Evolutionary conservation across 2,329 filamentous ascomycete genomes (phyloP), one percentile per base, ranked within the genome.

Genomic region (Harringtonia lauricola): DNA sequence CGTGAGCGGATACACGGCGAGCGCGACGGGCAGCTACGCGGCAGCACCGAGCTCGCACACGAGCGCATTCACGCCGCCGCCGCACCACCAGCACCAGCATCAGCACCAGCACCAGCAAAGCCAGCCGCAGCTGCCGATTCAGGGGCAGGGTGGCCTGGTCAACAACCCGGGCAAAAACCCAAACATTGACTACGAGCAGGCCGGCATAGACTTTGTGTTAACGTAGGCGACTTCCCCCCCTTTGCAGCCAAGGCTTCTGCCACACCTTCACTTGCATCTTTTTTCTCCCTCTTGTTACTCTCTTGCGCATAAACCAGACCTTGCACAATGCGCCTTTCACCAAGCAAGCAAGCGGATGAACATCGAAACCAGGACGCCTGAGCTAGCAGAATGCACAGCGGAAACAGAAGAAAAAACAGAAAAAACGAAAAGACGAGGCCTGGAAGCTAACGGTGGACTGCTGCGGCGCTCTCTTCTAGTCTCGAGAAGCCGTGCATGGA

Each of bases 401-500:
- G 24, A 26, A 10, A 19, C 18, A 15, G 26, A 30, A 41, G 19
- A 9, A 14, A 29, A 26, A 14, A 18, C 21, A 34, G 18, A 29
- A 13, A 19, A 24, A 26, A 29, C 7, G 17, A 8, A 68, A 67
- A 54, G 47, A 47, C 29, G 14, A 13, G 8, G 9, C 26, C 26
- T 26, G 29, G 24, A 31, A 18, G 37, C 26, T 18, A 30, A 39
- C 18, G 24, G 9, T 15, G 35, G 18, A n/a, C n/a, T n/a, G n/a
- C n/a, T n/a, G n/a, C 4, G n/a, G 22, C 22, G 13, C 13, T n/a
- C 18, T 31, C 14, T 51, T 55, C 74, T 72, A 85, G 74, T 59
- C 83, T 94, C 62, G 89, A 95, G 69, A 84, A 83, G 59, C 86
- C 89, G 42, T 96, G 92, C 70, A 94, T 94, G 76, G 80, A 88